Base-by-base conservation (phyloP, 2,329 filamentous ascomycete genomes). In the Pleomassaria siparia region DNA sequence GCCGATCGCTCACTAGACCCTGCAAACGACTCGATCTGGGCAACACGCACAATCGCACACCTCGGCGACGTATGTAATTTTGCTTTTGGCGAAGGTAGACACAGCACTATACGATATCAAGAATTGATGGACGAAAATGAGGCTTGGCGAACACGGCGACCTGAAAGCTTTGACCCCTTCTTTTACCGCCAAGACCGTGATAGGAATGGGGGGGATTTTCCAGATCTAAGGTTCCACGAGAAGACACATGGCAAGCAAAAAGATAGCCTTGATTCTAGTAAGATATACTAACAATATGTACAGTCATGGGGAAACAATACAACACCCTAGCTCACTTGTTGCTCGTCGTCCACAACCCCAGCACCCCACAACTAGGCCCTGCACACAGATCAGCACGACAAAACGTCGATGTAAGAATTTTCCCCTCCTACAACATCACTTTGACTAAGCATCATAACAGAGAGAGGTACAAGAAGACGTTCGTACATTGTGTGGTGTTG, bases 1-100 rank as follows among this genome's bases (percentile, higher is more conserved):
- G 64, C 65, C 20, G 70, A 74, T 54, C 63, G 72, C 12, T 72
- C 70, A 0, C 63, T 72, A 7, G 67, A 72, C 43, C 64, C 69
- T 13, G 66, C 70, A 1, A 66, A 66, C 20, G 72, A 74, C 46
- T 71, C 70, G 4, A 61, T 69, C 6, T 75, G 72, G 72, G 71
- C 72, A 15, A 73, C 72, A 26, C 64, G 72, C 10, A 72, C 72
- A 15, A 74, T 74, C 35, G 64, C 64, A 7, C 68, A 70, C 50
- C 55, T 70, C 5, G 68, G 63, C 8, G 68, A 71, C 35, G 68
- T 69, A 7, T 63, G 64, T 40, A 69, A 69, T 20, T 69, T 70
- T 39, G 66, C 59, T 0, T 70, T 70, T 41, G 66, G 66, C 2
- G 64, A 68, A 44, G 64, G 60, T 2, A 58, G 65, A 39, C 65